Percentiles rank a stretch among this genome's conserved stretches.
Evolutionary conservation across 352 stramenopile species (phyloP).

Genomic region (Phytophthora cajani): DNA sequence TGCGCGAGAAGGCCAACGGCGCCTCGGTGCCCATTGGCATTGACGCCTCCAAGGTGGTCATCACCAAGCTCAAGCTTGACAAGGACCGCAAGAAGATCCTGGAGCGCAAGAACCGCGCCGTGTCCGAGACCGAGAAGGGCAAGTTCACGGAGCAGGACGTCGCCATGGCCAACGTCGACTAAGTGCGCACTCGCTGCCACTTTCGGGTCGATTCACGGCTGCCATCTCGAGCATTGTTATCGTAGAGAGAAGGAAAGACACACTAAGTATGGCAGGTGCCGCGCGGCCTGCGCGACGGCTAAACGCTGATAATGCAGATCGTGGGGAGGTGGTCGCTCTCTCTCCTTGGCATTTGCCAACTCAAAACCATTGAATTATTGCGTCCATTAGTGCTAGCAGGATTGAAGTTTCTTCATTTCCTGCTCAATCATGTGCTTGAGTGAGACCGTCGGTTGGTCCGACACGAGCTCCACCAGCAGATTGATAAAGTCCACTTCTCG

Average conservation of each 20-base stretch:
- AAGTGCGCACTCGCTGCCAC: slow-evolving; percentile 42
- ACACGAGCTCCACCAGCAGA: slow-evolving; percentile 77
- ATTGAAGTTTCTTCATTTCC: slow-evolving; percentile 67
- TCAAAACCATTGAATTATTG: slow-evolving; percentile 2
- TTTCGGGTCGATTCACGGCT: slow-evolving; percentile 11
- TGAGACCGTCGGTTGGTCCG: slow-evolving; percentile 65
- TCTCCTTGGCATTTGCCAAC: slow-evolving; percentile 29
- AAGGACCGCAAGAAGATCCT: slow-evolving; percentile 99
- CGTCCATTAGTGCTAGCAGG: slow-evolving; percentile 5
- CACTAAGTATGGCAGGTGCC: slow-evolving; percentile 32
- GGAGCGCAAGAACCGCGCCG: slow-evolving; percentile 96
- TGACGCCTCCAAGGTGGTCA: slow-evolving; percentile 98
- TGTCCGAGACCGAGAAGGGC: slow-evolving; percentile 82
- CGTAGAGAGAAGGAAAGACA: slow-evolving; percentile 52
- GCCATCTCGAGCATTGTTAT: slow-evolving; percentile 46
- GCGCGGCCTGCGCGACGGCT: slow-evolving; percentile 4
- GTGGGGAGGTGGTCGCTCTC: slow-evolving; percentile 19
- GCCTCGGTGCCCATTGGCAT: slow-evolving; percentile 97
- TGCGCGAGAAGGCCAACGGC: slow-evolving; percentile 98
- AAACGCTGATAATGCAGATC: slow-evolving; percentile 32
- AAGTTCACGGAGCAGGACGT: slow-evolving; percentile 92
- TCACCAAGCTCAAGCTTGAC: slow-evolving; percentile 99
- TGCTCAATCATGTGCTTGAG: slow-evolving; percentile 78
- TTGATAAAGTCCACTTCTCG: slow-evolving; percentile 86
- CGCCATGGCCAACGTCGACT: slow-evolving; percentile 90